A percentile compares a stretch with the other conserved stretches of the same genome.
phyloP scores from a whole-genome alignment of 495 filamentous ascomycete species.

The Trichocladium uniseriatum region DNA sequence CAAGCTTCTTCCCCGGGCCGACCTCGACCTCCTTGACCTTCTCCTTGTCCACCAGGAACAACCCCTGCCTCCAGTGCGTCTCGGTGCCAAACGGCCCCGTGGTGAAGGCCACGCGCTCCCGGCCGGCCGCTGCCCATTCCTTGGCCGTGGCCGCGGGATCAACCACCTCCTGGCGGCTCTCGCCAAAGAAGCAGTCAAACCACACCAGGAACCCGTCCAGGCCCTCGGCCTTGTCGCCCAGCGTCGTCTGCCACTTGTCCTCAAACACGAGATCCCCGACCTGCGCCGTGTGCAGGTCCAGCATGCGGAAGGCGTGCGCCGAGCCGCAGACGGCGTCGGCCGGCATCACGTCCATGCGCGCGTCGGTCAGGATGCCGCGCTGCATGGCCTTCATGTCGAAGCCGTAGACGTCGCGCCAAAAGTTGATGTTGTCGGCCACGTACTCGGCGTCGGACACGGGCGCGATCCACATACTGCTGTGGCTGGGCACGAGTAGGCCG shows the following conservation, averaged over 20 bases:
- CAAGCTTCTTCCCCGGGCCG: slow-evolving; percentile 29
- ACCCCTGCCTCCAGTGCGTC: slow-evolving; percentile 84
- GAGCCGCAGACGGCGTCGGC: slow-evolving; percentile 69
- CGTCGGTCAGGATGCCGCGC: slow-evolving; percentile 71
- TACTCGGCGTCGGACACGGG: slow-evolving; percentile 82
- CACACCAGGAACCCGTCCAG: slow-evolving; percentile 69
- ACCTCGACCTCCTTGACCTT: slow-evolving; percentile 17
- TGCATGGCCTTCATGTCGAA: slow-evolving; percentile 94
- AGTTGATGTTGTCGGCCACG: slow-evolving; percentile 81
- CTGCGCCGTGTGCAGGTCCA: slow-evolving; percentile 75
- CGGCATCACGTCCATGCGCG: slow-evolving; percentile 74
- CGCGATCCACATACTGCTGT: slow-evolving; percentile 81
- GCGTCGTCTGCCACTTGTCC: slow-evolving; percentile 47
- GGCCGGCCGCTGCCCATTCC: slow-evolving; percentile 23
- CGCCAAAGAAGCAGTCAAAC: slow-evolving; percentile 73
- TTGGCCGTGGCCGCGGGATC: slow-evolving; percentile 17
- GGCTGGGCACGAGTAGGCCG: slow-evolving; percentile 85
- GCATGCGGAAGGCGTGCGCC: slow-evolving; percentile 56
- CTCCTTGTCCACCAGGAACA: slow-evolving; percentile 39
- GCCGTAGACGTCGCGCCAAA: slow-evolving; percentile 98
- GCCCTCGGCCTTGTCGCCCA: slow-evolving; percentile 32
- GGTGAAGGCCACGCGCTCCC: slow-evolving; percentile 55
- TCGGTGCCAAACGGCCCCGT: slow-evolving; percentile 69
- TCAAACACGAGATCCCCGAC: slow-evolving; percentile 66
- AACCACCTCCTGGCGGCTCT: slow-evolving; percentile 32